Evolutionary conservation across 495 filamentous ascomycete genomes (phyloP), one percentile per base, ranked within the genome.

Genomic region (Aspergillus wentii): DNA sequence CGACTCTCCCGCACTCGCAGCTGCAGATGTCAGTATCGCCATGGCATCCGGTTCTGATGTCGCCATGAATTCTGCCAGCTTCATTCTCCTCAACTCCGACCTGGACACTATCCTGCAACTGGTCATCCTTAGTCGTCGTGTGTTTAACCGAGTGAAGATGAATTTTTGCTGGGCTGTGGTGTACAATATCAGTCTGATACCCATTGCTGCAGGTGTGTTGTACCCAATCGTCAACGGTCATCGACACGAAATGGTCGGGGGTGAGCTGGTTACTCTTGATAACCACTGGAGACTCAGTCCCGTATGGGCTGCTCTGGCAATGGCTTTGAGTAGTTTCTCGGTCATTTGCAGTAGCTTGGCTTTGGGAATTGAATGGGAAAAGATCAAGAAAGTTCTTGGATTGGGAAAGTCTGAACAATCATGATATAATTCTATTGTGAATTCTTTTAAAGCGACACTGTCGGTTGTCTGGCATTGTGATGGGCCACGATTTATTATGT

Each of bases 81-180:
- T 95, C 59, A 84, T 95, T 35, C 76, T 95, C n/a, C 74, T 94
- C 14, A 82, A 81, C 44, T 80, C 76, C 13, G 75, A 86, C 40
- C 68, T 95, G 7, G 61, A 63, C 27, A 69, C 83, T 0, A 71
- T 95, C 36, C 69, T 91, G 25, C 82, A 81, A 3, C 68, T 95
- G 16, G 73, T 89, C 1, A 66, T 82, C 23, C 77, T 95, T 27
- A 83, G 79, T 39, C 63, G 67, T 0, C 69, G 71, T 3, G 87
- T 95, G 2, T 91, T 95, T 52, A 62, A 75, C 21, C 69, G 89
- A 11, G 83, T 95, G 46, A 82, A 81, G 54, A 72, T 92, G 64
- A 95, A 95, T 51, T 95, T 95, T 56, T 75, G 59, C 18, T 95
- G 89, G 89, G 89, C 89, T 3, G 59, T 88, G n/a, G 61, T 94